A percentile compares a stretch with the other conserved stretches of the same genome.
These are phyloP conservation scores for Usnea hakonensis DNA, from an alignment of 495 filamentous ascomycete genomes.

Conservation along the genomic window DNA sequence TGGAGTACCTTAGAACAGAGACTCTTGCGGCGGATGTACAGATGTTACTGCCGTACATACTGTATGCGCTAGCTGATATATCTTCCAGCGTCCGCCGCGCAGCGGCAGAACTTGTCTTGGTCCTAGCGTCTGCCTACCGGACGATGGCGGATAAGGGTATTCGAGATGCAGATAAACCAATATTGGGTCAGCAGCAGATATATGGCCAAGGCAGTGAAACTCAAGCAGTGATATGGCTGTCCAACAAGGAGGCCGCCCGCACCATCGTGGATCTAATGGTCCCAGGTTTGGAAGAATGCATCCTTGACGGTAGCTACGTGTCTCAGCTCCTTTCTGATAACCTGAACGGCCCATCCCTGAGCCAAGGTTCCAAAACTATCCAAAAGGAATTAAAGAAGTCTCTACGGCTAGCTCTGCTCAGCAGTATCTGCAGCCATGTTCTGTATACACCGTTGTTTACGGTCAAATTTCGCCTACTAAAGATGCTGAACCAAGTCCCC, in stretches of 20 bases:
- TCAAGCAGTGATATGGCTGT: constrained; percentile 50
- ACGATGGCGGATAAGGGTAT: constrained; percentile 32
- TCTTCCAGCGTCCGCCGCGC: constrained; percentile 66
- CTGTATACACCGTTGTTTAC: constrained; percentile 55
- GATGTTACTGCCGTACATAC: constrained; percentile 65
- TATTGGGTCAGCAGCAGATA: constrained; percentile 47
- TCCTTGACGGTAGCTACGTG: constrained; percentile 63
- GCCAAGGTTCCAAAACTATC: constrained; percentile 39
- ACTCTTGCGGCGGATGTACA: constrained; percentile 59
- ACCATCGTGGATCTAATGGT: constrained; percentile 58
- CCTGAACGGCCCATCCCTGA: constrained; percentile 41
- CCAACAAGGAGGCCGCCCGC: constrained; percentile 45
- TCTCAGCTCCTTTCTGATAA: constrained; percentile 48
- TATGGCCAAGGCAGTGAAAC: constrained; percentile 49
- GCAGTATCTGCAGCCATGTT: constrained; percentile 69
- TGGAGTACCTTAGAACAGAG: constrained; percentile 42
- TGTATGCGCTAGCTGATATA: constrained; percentile 65
- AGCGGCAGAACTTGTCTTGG: constrained; percentile 54
- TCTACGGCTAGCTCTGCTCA: constrained; percentile 54
- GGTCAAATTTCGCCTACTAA: constrained; percentile 62
- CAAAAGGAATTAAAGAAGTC: constrained; percentile 52
- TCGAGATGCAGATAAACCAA: constrained; percentile 28
- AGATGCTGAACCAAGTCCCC: constrained; percentile 59
- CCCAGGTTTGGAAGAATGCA: constrained; percentile 71
- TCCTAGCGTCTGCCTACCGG: constrained; percentile 33